Base-by-base conservation (phyloP, 805 yeast species). In the Candida oleophila region DNA sequence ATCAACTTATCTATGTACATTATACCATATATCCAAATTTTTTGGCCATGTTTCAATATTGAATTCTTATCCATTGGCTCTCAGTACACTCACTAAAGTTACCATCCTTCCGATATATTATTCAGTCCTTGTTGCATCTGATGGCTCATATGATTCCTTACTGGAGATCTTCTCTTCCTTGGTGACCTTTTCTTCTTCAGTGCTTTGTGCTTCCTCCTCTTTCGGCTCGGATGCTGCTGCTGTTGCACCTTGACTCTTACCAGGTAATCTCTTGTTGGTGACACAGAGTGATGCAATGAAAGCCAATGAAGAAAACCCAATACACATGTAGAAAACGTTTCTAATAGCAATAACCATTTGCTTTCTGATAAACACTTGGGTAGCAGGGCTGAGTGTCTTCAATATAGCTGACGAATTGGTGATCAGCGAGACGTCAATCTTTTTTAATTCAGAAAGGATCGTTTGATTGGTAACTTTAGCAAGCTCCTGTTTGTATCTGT, bases 261-360 rank as follows among this genome's bases (percentile, higher is more conserved):
- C 34, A 22, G 62, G 79, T 51, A 64, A 65, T 8, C 74, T 76
- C 32, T 62, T 58, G 52, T 68, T 69, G 18, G 81, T 69, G 43
- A 63, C 58, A 42, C 73, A 68, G 0, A 72, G 4, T 1, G 62
- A 45, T 7, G 55, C 48, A 3, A 76, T 35, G 4, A 69, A 54
- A 3, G 67, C 53, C 7, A 69, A 14, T 4, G 59, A 53, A 1
- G 71, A 60, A 22, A 69, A 60, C 0, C 73, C 81, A n/a, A 76
- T 38, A 19, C 62, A 49, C 52, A 71, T 57, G 55, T 68, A 74
- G 45, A 72, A 76, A 0, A 70, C 75, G 48, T 69, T 68, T 38
- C 61, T 56, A 30, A 78, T 61, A 14, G 70, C 56, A 2, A 53
- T 48, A 74, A 75, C 66, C 38, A 74, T 51, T 36, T 54, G 50